These are phyloP conservation scores for Furcasterigmium furcatum DNA, from an alignment of 2,329 filamentous ascomycete genomes.

Conservation along the genomic window DNA sequence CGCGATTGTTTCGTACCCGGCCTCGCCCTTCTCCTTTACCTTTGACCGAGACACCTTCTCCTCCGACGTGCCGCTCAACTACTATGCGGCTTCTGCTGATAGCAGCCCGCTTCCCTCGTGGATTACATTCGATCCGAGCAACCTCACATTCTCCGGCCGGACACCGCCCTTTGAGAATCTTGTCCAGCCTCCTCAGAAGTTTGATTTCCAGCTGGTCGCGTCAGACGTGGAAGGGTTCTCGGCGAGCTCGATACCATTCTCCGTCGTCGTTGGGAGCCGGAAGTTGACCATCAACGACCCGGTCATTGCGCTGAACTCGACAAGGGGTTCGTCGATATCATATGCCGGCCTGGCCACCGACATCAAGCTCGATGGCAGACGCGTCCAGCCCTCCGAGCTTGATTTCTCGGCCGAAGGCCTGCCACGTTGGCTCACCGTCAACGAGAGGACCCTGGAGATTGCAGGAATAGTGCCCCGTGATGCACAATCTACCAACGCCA, in stretches of 20 bases:
- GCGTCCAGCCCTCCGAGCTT: slow-evolving; percentile 47
- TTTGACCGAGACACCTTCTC: slow-evolving; percentile 62
- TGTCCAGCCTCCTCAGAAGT: slow-evolving; percentile 66
- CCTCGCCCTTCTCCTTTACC: slow-evolving; percentile 47
- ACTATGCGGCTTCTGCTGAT: slow-evolving; percentile 73
- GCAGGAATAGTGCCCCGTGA: slow-evolving; percentile 61
- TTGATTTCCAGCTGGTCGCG: slow-evolving; percentile 70
- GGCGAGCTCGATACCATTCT: slow-evolving; percentile 62
- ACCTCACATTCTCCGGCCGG: slow-evolving; percentile 66
- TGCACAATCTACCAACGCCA: slow-evolving; percentile 59
- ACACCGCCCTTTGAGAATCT: slow-evolving; percentile 64
- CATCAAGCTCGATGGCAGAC: slow-evolving; percentile 56
- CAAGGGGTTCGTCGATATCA: slow-evolving; percentile 43
- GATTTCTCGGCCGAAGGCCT: slow-evolving; percentile 46
- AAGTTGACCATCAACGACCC: slow-evolving; percentile 62
- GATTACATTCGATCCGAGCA: slow-evolving; percentile 67
- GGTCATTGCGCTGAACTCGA: slow-evolving; percentile 54
- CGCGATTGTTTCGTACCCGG: slow-evolving; percentile 53
- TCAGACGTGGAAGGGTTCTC: slow-evolving; percentile 79
- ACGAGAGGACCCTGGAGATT: slow-evolving; percentile 58
- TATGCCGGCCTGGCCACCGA: slow-evolving; percentile 48
- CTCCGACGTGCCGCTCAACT: slow-evolving; percentile 54
- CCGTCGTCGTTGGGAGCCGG: slow-evolving; percentile 69
- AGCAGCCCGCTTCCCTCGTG: slow-evolving; percentile 84
- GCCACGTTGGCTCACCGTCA: slow-evolving; percentile 68